These are phyloP conservation scores for Diplogelasinospora grovesii DNA, from an alignment of 495 filamentous ascomycete genomes.

Conservation along the genomic window DNA sequence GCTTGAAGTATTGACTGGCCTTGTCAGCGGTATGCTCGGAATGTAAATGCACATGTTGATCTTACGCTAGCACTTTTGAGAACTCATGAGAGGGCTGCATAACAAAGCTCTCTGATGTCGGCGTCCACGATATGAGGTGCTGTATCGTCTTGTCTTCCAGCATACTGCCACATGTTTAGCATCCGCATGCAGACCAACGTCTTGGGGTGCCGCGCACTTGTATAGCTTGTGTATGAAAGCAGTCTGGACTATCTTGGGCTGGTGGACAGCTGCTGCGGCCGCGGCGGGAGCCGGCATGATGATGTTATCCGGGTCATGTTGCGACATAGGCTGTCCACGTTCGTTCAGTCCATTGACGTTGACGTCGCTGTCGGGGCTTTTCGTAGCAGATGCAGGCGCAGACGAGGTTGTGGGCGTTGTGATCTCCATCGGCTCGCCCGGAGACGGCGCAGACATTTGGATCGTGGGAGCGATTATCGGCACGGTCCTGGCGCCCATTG, in stretches of 20 bases:
- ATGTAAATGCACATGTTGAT: constrained; percentile 11
- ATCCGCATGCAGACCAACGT: background rate
- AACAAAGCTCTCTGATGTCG: constrained; percentile 90
- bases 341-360: constrained; percentile 29
- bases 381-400: constrained; percentile 34
- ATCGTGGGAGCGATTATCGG: constrained; percentile 46
- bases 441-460: constrained; percentile 43
- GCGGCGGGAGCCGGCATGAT: constrained; percentile 43
- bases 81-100: constrained; percentile 97
- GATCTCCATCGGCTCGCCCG: constrained; percentile 47
- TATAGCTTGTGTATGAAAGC: constrained; percentile 99
- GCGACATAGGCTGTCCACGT: constrained; percentile 18
- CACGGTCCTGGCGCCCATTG: constrained; percentile 39
- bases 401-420: constrained; percentile 40
- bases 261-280: constrained; percentile 83
- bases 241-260: constrained; percentile 96
- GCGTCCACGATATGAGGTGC: constrained; percentile 94
- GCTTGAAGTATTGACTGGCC: constrained; percentile 88
- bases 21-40: constrained; percentile 5
- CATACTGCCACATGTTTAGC: constrained; percentile 65
- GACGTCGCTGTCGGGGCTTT: constrained; percentile 39
- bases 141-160: constrained; percentile 88
- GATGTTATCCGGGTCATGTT: constrained; percentile 29
- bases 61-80: constrained; percentile 95
- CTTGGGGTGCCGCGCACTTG: constrained; percentile 60